Base-by-base conservation (phyloP, 257 asterid species). In the Echites panduratus region DNA sequence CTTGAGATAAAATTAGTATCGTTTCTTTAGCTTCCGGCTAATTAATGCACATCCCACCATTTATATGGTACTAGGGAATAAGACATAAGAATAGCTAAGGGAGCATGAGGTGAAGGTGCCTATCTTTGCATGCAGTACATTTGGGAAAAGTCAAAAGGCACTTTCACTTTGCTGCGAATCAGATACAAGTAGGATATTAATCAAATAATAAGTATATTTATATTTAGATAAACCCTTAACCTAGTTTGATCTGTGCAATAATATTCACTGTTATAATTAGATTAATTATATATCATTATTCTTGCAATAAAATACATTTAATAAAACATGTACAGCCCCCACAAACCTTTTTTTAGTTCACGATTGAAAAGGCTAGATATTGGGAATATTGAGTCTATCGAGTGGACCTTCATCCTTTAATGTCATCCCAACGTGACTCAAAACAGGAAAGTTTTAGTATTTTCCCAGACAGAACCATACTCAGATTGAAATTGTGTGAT, bases 371-470 rank as follows among this genome's bases (percentile, higher is more conserved):
- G 75, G 59, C 68, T 17, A 57, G 27, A 58, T 43, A 52, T 24
- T 26, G 50, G 44, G 68, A 71, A 43, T 71, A 71, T 26, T 58
- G 75, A 57, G 57, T 57, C 43, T 20, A 57, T 70, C 43, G 49
- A 24, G 38, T 52, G 67, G 57, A 56, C 43, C 40, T 16, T 12
- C 24, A 56, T 26, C 74, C 50, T 40, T 70, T 41, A n/a, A n/a
- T n/a, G n/a, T 35, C 32, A 0, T n/a, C 66, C 66, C 27, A 22
- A n/a, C 41, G 10, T 26, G 59, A 32, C 54, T 70, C 74, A 17
- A 70, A 40, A 53, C 52, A 53, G 16, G 41, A 12, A 50, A 49
- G 54, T n/a, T 22, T 22, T 22, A 22, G 24, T 17, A 50, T 50
- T 22, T 56, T 56, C 11, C 32, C 29, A 56, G 0, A 53, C 27